Evolutionary conservation across 2,329 filamentous ascomycete genomes (phyloP), one percentile per base, ranked within the genome.

Genomic region (Exophiala sideris): DNA sequence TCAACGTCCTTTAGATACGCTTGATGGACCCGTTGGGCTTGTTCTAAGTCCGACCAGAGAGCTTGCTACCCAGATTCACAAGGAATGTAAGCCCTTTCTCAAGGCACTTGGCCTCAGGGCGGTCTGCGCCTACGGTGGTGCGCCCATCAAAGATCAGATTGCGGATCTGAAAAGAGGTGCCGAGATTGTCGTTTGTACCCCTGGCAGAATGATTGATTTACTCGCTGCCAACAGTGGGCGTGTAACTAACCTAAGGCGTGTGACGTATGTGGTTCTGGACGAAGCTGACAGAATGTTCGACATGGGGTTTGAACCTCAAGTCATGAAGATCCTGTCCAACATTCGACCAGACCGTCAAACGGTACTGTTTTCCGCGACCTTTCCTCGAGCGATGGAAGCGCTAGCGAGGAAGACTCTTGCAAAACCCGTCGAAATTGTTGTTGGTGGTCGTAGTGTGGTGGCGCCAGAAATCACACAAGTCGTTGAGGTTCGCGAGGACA

Each of bases 261-360:
- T 96, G 10, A 94, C 90, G 0, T 99, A 97, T 69, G 85, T 96
- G 20, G 94, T 99, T 9, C 82, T 99, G 36, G 94, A 99, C 68
- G 94, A 99, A 73, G 94, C 94, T 45, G 94, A 99, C 72, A 87
- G 94, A 58, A 97, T 99, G 94, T 96, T 97, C 68, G 94, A 99
- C 70, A 97, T 99, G 94, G 94, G 94, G 11, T 99, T 99, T 67
- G 92, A 96, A 72, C 92, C 94, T 2, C 94, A 99, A 70, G 91
- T 99, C 50, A 94, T 94, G 84, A 96, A 95, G 71, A 94, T 99
- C 54, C 85, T 97, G 68, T 84, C 85, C 62, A 96, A 94, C 66
- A 88, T 96, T 69, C 86, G 94, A 45, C 91, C 94, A 0, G 89
- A 96, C 68, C 86, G 89, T 47, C 94, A 99, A 69, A 96, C 91